These are phyloP conservation scores for Hyaloperonospora brassicae DNA, from an alignment of 352 stramenopile genomes.

Conservation along the genomic window DNA sequence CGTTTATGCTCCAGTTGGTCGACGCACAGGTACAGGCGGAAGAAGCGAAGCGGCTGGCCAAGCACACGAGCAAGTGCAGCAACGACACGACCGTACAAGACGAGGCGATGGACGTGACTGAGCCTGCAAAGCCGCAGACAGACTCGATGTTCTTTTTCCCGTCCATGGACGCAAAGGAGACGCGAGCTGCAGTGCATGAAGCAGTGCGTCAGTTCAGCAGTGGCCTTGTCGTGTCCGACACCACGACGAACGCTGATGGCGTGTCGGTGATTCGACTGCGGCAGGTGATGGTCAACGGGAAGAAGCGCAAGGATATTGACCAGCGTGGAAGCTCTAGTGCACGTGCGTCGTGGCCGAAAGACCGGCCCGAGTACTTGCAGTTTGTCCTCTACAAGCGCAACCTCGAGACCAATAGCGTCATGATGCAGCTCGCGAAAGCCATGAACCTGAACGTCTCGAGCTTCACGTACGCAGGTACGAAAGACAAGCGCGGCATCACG, in stretches of 20 bases:
- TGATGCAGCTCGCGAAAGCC: slow-evolving; percentile 72
- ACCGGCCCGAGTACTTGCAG: slow-evolving; percentile 84
- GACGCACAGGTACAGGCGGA: slow-evolving; percentile 26
- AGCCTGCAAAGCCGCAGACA: slow-evolving; percentile 12
- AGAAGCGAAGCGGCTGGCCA: slow-evolving; percentile 14
- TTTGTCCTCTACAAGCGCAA: slow-evolving; percentile 98
- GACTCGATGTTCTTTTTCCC: slow-evolving; percentile 58
- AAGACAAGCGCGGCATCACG: slow-evolving; percentile 95
- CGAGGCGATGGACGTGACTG: slow-evolving; percentile 1
- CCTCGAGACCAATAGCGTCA: slow-evolving; percentile 88
- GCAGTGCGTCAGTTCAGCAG: slow-evolving; percentile 63
- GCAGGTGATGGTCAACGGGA: slow-evolving; percentile 70
- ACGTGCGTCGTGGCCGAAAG: slow-evolving; percentile 46
- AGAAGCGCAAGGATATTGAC: slow-evolving; percentile 82
- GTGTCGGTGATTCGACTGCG: slow-evolving; percentile 67
- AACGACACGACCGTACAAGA: slow-evolving; percentile 4
- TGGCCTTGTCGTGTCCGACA: slow-evolving; percentile 76
- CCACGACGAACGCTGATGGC: slow-evolving; percentile 58
- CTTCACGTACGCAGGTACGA: slow-evolving; percentile 93
- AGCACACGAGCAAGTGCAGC: slow-evolving; percentile 15
- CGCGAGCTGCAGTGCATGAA: slow-evolving; percentile 79
- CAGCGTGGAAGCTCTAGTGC: slow-evolving; percentile 27
- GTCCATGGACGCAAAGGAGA: slow-evolving; percentile 74
- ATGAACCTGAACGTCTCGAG: slow-evolving; percentile 58
- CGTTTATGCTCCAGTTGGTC: slow-evolving; percentile 42